phyloP scores from a whole-genome alignment of 257 asterid species.

The Leptodermis oblonga region DNA sequence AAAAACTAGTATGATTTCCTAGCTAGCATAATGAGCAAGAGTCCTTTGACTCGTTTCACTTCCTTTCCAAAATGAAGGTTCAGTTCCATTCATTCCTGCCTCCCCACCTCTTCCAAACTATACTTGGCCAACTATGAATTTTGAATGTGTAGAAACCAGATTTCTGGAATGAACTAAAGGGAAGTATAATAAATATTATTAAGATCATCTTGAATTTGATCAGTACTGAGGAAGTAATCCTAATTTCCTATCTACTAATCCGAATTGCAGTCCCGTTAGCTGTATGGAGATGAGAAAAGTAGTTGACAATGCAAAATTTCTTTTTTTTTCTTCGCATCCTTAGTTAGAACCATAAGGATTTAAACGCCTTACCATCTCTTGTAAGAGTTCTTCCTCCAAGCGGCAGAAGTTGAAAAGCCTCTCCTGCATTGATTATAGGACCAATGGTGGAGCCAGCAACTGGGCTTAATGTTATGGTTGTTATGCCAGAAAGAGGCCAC shows the following conservation, averaged over 20 bases:
- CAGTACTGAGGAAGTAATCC: neutral
- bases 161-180: neutral
- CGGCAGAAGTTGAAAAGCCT: conserved; percentile 58
- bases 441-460: conserved; percentile 63
- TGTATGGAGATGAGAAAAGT: neutral
- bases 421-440: conserved; percentile 88
- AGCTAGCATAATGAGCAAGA: neutral
- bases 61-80: neutral
- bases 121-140: neutral
- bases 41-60: neutral
- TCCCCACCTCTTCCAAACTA: neutral
- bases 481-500: conserved; percentile 81
- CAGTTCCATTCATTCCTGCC: neutral
- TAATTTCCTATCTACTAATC: neutral
- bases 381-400: conserved; percentile 73
- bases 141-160: neutral
- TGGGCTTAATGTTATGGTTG: conserved; percentile 64
- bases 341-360: neutral
- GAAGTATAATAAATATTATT: neutral
- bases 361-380: conserved; percentile 61
- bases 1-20: no score
- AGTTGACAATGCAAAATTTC: neutral
- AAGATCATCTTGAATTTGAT: neutral
- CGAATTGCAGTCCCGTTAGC: neutral
- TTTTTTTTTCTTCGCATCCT: neutral